These are phyloP conservation scores for Diaporthe sp. DNA, from an alignment of 2,329 filamentous ascomycete genomes.

Conservation along the genomic window DNA sequence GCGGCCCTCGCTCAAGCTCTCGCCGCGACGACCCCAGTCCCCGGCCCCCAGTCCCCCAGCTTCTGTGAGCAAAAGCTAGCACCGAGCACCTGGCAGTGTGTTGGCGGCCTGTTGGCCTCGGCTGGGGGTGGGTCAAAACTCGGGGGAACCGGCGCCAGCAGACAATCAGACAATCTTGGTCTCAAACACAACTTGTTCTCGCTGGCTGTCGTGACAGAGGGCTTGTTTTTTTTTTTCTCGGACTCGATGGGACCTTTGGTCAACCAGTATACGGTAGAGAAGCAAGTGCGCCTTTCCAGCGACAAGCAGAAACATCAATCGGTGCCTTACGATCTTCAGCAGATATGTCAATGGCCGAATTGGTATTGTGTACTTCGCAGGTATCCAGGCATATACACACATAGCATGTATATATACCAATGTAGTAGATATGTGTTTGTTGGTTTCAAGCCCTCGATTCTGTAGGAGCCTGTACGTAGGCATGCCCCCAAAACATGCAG, in stretches of 20 bases:
- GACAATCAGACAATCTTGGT: background rate
- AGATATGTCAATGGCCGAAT: background rate
- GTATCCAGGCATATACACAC: background rate
- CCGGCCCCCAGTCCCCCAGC: background rate
- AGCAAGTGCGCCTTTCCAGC: background rate
- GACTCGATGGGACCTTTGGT: too few relatives aligned
- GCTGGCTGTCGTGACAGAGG: background rate
- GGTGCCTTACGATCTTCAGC: background rate
- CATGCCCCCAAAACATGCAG: background rate
- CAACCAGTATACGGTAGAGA: background rate
- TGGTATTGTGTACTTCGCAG: background rate
- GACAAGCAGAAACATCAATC: background rate
- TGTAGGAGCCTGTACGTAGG: background rate
- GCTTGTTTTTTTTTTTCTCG: background rate
- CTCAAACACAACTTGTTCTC: background rate
- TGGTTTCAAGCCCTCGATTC: background rate
- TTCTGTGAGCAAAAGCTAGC: background rate
- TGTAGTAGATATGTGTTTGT: background rate
- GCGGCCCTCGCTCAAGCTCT: conserved; percentile 25
- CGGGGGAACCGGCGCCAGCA: conserved; percentile 29
- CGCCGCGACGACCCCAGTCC: conserved; percentile 3
- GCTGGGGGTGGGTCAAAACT: conserved; percentile 19
- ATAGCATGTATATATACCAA: too few relatives aligned
- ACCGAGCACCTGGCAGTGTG: background rate
- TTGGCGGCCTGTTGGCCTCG: conserved; percentile 9